phyloP scores from a whole-genome alignment of 495 filamentous ascomycete species.

The Aspergillus sparsus region DNA sequence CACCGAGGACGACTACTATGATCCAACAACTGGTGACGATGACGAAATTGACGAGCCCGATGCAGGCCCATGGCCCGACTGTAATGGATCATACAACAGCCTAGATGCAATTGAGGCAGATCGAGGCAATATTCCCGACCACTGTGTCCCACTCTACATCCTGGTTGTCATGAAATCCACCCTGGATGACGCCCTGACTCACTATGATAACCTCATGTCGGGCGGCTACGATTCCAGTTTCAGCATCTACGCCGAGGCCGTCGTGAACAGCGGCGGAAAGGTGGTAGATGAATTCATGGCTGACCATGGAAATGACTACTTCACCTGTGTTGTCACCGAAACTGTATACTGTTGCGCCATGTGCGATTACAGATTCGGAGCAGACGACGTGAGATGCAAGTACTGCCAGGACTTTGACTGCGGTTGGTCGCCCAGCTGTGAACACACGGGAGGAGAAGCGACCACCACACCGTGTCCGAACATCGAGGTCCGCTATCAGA shows the following conservation, averaged over 20 bases:
- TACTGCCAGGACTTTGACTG: constrained; percentile 13
- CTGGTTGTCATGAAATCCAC: background rate
- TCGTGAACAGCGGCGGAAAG: background rate
- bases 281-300: constrained; percentile 1
- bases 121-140: background rate
- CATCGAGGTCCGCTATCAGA: constrained; percentile 3
- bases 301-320: constrained; percentile 4
- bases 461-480: background rate
- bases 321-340: constrained; percentile 10
- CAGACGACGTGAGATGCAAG: background rate
- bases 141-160: background rate
- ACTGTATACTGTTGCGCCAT: background rate
- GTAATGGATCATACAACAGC: background rate
- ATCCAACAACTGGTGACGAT: background rate
- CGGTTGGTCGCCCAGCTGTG: background rate
- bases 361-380: background rate
- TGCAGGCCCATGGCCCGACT: background rate
- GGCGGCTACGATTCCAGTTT: constrained; percentile 8
- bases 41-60: background rate
- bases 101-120: background rate
- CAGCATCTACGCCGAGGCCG: constrained; percentile 6
- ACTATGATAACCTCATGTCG: background rate
- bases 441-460: background rate
- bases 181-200: background rate
- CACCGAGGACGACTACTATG: constrained; percentile 6